Evolutionary conservation across 2,329 filamentous ascomycete species (phyloP).

Genomic region (Epichloe aotearoae): DNA sequence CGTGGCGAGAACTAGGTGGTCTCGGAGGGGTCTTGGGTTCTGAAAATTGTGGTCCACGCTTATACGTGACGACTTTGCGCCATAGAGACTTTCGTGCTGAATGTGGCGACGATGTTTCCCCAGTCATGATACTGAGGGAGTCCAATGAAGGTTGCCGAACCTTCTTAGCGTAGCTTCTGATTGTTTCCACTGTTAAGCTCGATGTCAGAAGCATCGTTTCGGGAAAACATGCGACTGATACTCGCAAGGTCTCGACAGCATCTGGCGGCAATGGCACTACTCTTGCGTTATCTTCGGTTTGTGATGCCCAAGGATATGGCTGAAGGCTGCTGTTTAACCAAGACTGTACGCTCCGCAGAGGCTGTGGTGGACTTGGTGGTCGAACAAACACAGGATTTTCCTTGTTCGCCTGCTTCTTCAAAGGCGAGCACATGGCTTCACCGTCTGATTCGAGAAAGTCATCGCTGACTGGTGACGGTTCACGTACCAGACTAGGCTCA

Average conservation of each 20-base stretch:
- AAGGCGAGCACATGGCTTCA: slow-evolving; percentile 6
- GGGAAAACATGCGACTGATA: slow-evolving; percentile 43
- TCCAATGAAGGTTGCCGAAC: slow-evolving; percentile 28
- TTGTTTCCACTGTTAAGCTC: slow-evolving; percentile 43
- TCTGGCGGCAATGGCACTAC: slow-evolving; percentile 37
- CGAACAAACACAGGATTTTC: slow-evolving; percentile 16
- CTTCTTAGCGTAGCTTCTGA: slow-evolving; percentile 42
- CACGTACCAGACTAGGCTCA: background rate
- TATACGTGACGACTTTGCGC: slow-evolving; percentile 22
- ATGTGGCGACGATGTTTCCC: slow-evolving; percentile 8
- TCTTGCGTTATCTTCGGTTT: slow-evolving; percentile 23
- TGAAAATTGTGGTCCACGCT: slow-evolving; percentile 9
- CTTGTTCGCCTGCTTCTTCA: slow-evolving; percentile 7
- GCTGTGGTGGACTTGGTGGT: slow-evolving; percentile 21
- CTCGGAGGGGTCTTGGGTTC: background rate
- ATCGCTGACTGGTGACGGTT: slow-evolving; percentile 6
- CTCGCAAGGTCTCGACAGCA: slow-evolving; percentile 38
- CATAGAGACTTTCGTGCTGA: slow-evolving; percentile 19
- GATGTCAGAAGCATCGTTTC: slow-evolving; percentile 45
- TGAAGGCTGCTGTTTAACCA: slow-evolving; percentile 21
- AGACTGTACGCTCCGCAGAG: slow-evolving; percentile 21
- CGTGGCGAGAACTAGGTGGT: slow-evolving; percentile 1
- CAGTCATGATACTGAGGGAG: slow-evolving; percentile 8
- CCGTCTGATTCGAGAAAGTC: slow-evolving; percentile 1
- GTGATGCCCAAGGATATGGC: slow-evolving; percentile 16